phyloP scores from a whole-genome alignment of 208 protist genomes.

The Crithidia acanthocephali region DNA sequence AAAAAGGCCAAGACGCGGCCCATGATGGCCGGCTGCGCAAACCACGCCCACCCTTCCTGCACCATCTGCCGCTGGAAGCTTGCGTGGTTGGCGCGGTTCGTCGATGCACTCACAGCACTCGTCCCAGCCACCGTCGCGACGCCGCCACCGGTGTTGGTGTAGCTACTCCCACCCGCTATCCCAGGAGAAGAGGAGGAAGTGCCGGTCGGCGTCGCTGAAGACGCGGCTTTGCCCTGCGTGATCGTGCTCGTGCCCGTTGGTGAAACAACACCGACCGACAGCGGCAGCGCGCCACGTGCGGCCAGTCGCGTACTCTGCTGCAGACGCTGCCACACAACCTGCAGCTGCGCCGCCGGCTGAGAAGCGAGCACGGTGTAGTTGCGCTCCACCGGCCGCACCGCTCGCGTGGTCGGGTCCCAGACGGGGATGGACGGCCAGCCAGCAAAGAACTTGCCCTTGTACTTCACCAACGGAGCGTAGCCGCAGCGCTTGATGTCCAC shows the following conservation, averaged over 20 bases:
- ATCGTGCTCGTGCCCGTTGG: not conserved
- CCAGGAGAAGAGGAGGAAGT: not conserved
- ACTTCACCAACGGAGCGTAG: constrained; percentile 37
- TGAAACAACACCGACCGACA: not conserved
- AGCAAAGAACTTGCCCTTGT: constrained; percentile 74
- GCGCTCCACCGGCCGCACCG: constrained; percentile 43
- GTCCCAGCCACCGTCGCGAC: not conserved
- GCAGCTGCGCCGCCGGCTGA: constrained; percentile 18
- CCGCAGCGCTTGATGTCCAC: constrained; percentile 54
- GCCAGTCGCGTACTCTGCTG: constrained; percentile 3
- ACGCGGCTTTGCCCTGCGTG: not conserved
- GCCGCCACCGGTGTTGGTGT: not conserved
- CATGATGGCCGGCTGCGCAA: constrained; percentile 34
- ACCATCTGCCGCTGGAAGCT: constrained; percentile 21
- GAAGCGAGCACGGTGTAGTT: constrained; percentile 53
- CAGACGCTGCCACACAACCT: constrained; percentile 9
- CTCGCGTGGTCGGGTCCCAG: constrained; percentile 53
- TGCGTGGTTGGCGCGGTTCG: not conserved
- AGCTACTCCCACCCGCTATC: not conserved
- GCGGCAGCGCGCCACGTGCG: not conserved
- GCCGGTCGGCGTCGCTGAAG: not conserved
- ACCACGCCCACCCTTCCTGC: constrained; percentile 41
- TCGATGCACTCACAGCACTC: too few relatives aligned
- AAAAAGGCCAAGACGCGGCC: constrained; percentile 42
- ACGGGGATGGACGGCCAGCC: constrained; percentile 75